Evolutionary conservation across 805 yeast species (phyloP), one percentile per base, ranked within the genome.

Genomic region (Schwanniomyces polymorphus): DNA sequence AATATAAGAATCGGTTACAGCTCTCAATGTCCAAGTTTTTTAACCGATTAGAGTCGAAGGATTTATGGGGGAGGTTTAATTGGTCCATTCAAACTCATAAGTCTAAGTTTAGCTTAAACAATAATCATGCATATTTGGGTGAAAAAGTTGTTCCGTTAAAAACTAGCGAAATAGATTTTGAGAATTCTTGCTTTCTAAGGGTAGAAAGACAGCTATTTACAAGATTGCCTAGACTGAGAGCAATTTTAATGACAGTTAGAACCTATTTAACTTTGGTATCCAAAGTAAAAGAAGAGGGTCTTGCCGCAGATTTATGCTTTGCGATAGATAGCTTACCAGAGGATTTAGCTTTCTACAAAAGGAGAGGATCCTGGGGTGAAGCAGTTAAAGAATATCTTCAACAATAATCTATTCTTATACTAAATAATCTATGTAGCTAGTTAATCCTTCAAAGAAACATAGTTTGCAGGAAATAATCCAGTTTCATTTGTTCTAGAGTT

Each of bases 381-480:
- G 73, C 75, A 1, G 68, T 70, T 1, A 66, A 66, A 43, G 53
- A 63, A 44, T 69, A 52, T 49, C 56, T 69, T 47, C 50, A 50
- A 27, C 29, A 43, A 23, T 53, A 46, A 44, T 7, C 23, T 25
- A 38, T 38, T 33, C 26, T 37, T 27, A 44, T 26, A 31, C 33
- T 28, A 23, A 17, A 28, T 27, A 5, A 16, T 2, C 17, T 18
- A 18, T 17, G 26, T 25, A 25, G 29, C 6, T 18, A 38, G 11
- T 46, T 46, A 55, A 17, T 53, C 41, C 27, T 55, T 59, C 40
- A 64, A 59, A 37, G 54, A 57, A 42, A 94, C 98, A 63, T 88
- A 90, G 68, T 89, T 91, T 37, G 96, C 83, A 44, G 99, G 99
- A 83, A 92, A 91, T 46, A 92, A 74, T 48, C 94, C 94, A 55